Evolutionary conservation across 805 yeast genomes (phyloP).

Genomic region (Metschnikowia sp.): DNA sequence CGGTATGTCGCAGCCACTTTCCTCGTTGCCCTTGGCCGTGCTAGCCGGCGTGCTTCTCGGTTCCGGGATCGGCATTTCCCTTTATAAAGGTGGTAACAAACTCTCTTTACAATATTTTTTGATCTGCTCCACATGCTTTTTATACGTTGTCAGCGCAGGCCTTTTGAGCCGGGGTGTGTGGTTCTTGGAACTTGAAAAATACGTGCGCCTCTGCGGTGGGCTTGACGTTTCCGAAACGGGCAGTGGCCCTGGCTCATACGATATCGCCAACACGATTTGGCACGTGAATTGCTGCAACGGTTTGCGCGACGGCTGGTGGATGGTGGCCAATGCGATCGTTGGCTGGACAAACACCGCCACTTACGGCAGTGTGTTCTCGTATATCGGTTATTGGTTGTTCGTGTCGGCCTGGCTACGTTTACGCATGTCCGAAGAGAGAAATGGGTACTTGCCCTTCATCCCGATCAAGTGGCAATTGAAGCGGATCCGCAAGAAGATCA

Average conservation of each 20-base stretch:
- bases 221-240: constrained; percentile 44
- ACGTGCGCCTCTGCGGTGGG: constrained; percentile 38
- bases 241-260: constrained; percentile 45
- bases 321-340: constrained; percentile 42
- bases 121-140: constrained; percentile 37
- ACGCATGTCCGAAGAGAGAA: constrained; percentile 34
- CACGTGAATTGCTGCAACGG: constrained; percentile 48
- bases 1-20: constrained; percentile 17
- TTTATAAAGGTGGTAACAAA: constrained; percentile 41
- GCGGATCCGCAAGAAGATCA: constrained; percentile 42
- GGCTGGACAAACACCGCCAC: constrained; percentile 49
- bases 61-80: constrained; percentile 28
- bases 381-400: constrained; percentile 36
- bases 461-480: constrained; percentile 62
- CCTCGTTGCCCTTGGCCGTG: constrained; percentile 24
- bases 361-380: constrained; percentile 39
- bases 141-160: constrained; percentile 44
- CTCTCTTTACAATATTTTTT: constrained; percentile 41
- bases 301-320: constrained; percentile 44
- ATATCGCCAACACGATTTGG: constrained; percentile 39
- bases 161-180: constrained; percentile 44
- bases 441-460: constrained; percentile 40
- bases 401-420: constrained; percentile 30
- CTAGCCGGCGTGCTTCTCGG: constrained; percentile 30
- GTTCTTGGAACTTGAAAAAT: constrained; percentile 40